Evolutionary conservation across 2,329 filamentous ascomycete species (phyloP).

Genomic region (Capronia epimyces): DNA sequence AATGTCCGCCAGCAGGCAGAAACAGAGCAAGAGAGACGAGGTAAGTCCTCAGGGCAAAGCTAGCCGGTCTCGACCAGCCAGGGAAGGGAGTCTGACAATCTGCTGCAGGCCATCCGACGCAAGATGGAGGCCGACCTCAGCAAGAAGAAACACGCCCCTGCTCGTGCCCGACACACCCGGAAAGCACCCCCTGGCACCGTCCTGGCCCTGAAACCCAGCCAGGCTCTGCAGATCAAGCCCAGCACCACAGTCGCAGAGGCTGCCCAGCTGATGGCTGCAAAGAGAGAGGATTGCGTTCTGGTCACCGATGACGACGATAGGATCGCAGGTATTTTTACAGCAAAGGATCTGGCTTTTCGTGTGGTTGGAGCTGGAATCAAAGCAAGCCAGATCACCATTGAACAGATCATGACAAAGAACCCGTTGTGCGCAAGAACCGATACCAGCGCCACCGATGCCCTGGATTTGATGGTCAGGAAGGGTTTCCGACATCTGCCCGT

Average conservation of each 20-base stretch:
- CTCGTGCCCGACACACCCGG: slow-evolving; percentile 74
- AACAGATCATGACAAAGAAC: slow-evolving; percentile 99
- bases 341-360: slow-evolving; percentile 95
- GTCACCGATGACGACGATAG: slow-evolving; percentile 97
- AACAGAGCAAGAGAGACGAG: slow-evolving; percentile 97
- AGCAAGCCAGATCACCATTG: slow-evolving; percentile 83
- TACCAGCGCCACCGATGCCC: slow-evolving; percentile 92
- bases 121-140: slow-evolving; percentile 97
- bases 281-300: slow-evolving; percentile 94
- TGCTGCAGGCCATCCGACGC: slow-evolving; percentile 74
- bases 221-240: slow-evolving; percentile 95
- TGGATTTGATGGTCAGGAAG: slow-evolving; percentile 97
- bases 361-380: slow-evolving; percentile 89
- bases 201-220: slow-evolving; percentile 88
- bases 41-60: slow-evolving; percentile 50
- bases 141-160: slow-evolving; percentile 85
- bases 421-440: slow-evolving; percentile 94
- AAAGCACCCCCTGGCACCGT: slow-evolving; percentile 96
- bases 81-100: slow-evolving; percentile 18
- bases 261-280: slow-evolving; percentile 96
- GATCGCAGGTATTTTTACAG: slow-evolving; percentile 97
- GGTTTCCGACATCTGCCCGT: slow-evolving; percentile 96
- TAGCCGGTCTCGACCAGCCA: background rate
- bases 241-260: slow-evolving; percentile 89
- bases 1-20: slow-evolving; percentile 88